Base-by-base conservation (phyloP, 306 rosid species). In the Quercus wislizeni region DNA sequence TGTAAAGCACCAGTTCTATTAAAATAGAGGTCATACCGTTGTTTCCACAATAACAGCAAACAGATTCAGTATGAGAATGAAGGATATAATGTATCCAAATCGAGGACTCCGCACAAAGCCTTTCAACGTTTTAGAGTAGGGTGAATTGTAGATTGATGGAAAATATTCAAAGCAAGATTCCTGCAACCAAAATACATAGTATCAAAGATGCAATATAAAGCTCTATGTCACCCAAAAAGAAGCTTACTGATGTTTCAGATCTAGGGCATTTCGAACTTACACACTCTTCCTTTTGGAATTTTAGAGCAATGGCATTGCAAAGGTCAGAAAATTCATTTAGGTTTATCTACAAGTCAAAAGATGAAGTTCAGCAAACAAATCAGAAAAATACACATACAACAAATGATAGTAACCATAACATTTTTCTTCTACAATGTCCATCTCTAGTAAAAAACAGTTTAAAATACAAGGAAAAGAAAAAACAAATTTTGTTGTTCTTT, bases 221-320 rank as follows among this genome's bases (percentile, higher is more conserved):
- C 20, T 70, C 74, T 71, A 71, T 17, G 31, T 69, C 67, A 69
- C 73, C 30, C 59, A 74, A 58, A 51, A 72, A 74, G 57, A 35
- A 86, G 27, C 71, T 86, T 83, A 41, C 65, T 51, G 14, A 56
- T 61, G 64, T 52, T 82, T 69, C 52, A 69, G 31, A 73, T 71
- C 28, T 69, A 52, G 75, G 31, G 49, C 71, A 63, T 71, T 41
- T 69, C 74, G 57, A 77, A 86, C 96, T 88, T 85, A 95, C 99
- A 78, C 77, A 71, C 65, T 90, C 91, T 87, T 93, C 99, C 89
- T 90, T 93, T 83, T 80, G 90, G 77, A 95, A 95, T 81, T 85
- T 93, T 81, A 91, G 82, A 77, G 90, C 90, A 88, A 95, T 95
- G 81, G 99, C 93, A 76, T 95, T 90, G 91, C 99, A 95, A 79